Evolutionary conservation across 169 alveolate species (phyloP).

Genomic region (Cyclospora cayetanensis): DNA sequence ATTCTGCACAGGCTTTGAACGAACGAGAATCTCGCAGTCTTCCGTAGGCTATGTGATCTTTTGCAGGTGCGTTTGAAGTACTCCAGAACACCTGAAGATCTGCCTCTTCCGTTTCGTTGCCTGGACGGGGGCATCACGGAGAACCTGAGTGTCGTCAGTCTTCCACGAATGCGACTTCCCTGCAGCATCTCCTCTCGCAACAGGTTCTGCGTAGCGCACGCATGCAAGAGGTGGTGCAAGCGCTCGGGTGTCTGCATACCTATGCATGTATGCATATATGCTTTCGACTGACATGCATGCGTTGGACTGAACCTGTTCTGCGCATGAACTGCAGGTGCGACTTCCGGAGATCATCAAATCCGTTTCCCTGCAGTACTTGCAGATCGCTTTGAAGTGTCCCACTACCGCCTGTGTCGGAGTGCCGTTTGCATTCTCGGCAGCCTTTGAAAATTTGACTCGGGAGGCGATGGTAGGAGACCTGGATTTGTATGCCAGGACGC

Average conservation of each 20-base stretch:
- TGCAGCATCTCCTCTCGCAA: no score
- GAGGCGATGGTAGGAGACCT: conserved; percentile 58
- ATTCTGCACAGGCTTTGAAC: no score
- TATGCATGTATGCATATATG: no score
- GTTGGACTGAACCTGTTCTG: no score
- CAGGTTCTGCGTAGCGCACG: no score
- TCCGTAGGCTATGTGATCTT: no score
- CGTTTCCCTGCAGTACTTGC: conserved; percentile 35
- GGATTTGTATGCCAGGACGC: background rate
- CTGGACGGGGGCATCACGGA: conserved; percentile 36
- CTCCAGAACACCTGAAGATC: conserved; percentile 24
- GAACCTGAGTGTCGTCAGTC: conserved; percentile 30
- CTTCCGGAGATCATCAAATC: conserved; percentile 30
- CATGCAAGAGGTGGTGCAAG: no score
- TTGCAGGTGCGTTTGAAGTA: conserved; percentile 62
- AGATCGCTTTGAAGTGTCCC: conserved; percentile 21
- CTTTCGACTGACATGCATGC: no score
- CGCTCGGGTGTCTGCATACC: no score
- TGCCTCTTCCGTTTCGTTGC: conserved; percentile 42
- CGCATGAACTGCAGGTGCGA: conserved; percentile 12
- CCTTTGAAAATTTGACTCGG: conserved; percentile 28
- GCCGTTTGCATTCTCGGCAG: conserved; percentile 58
- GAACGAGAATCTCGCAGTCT: no score
- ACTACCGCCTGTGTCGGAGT: conserved; percentile 44
- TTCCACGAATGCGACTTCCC: no score